Conservation (phyloP, 108 stramenopile species). For the Pseudonitzschia multiseries region DNA sequence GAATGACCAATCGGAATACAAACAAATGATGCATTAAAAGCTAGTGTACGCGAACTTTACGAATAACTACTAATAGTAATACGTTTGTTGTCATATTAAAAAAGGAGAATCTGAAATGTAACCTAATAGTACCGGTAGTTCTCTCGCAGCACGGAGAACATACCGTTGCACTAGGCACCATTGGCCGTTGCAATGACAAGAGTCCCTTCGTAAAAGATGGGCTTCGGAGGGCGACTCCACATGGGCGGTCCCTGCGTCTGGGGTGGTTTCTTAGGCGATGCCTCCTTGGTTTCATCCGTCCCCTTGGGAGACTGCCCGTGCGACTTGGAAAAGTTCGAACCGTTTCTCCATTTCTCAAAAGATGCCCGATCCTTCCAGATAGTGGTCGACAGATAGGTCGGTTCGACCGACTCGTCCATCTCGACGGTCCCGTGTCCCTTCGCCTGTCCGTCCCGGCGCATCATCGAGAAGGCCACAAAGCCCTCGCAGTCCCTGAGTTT, state of each 20-base stretch:
- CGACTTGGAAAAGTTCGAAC: constrained; percentile 59
- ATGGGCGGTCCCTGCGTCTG: constrained; percentile 36
- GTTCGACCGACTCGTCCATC: constrained; percentile 56
- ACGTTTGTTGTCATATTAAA: too few relatives aligned
- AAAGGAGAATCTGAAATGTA: too few relatives aligned
- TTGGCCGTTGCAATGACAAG: constrained; percentile 71
- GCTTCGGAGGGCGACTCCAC: constrained; percentile 75
- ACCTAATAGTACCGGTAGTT: too few relatives aligned
- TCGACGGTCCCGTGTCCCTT: constrained; percentile 77
- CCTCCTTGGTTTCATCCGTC: constrained; percentile 18
- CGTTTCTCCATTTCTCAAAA: constrained; percentile 69
- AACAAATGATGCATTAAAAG: too few relatives aligned
- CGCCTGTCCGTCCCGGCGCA: constrained; percentile 78
- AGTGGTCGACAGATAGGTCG: constrained; percentile 65
- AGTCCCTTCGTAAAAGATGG: constrained; percentile 84
- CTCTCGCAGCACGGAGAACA: too few relatives aligned
- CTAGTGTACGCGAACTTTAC: too few relatives aligned
- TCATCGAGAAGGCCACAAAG: constrained; percentile 71
- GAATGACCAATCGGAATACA: too few relatives aligned
- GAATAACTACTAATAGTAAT: too few relatives aligned
- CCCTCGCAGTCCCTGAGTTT: constrained; percentile 75
- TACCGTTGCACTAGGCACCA: constrained; percentile 52
- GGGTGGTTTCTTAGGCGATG: constrained; percentile 3
- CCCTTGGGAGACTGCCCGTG: constrained; percentile 46
- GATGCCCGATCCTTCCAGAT: constrained; percentile 75